These are phyloP conservation scores for Daucus carota DNA, from an alignment of 129 eudicot species.

Conservation along the genomic window DH1_v3.0 NC_030385.2:44576001-44576500, in stretches of 20 bases:
- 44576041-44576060: conserved; percentile 15
- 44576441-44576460: conserved; percentile 7
- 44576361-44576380: conserved; percentile 11
- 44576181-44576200: conserved; percentile 12
- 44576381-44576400: conserved; percentile 10
- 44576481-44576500: conserved; percentile 13
- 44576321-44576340: conserved; percentile 8
- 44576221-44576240: conserved; percentile 11
- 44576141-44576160: conserved; percentile 11
- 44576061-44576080: conserved; percentile 15
- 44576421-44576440: conserved; percentile 2
- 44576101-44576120: conserved; percentile 7
- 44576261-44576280: conserved; percentile 15
- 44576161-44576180: conserved; percentile 6
- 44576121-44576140: conserved; percentile 17
- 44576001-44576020: conserved; percentile 16
- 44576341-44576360: conserved; percentile 4
- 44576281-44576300: conserved; percentile 14
- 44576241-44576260: conserved; percentile 12
- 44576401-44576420: conserved; percentile 1
- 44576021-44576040: conserved; percentile 6
- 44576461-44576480: conserved; percentile 14
- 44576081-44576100: conserved; percentile 19
- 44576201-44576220: not conserved
- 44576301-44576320: conserved; percentile 9